phyloP scores from a whole-genome alignment of 768 basidiomycete species.

The Trametopsis cervina region DNA sequence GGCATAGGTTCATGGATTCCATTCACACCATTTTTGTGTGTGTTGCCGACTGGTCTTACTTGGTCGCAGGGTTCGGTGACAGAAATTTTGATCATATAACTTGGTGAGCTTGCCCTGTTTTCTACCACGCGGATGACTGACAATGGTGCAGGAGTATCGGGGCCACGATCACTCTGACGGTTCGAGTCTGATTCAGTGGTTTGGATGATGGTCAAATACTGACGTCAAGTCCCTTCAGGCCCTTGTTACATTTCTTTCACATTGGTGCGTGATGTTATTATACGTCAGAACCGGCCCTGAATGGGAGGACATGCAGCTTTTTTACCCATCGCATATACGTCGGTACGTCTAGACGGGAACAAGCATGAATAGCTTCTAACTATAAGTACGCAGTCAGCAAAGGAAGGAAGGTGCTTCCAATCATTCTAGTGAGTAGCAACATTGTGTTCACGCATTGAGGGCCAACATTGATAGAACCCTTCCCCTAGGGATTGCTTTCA shows the following conservation, averaged over 20 bases:
- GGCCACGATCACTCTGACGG: conserved; percentile 10
- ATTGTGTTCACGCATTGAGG: no score
- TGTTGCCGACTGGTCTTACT: conserved; percentile 18
- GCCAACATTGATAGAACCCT: no score
- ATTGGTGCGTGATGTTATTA: not conserved
- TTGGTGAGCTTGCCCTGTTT: conserved; percentile 11
- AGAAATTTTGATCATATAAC: conserved; percentile 14
- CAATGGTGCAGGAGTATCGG: conserved; percentile 6
- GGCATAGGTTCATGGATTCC: conserved; percentile 16
- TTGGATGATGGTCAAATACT: not conserved
- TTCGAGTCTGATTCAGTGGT: not conserved
- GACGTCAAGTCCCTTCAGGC: conserved; percentile 11
- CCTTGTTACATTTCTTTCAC: conserved; percentile 3
- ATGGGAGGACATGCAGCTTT: no score
- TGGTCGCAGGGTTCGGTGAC: conserved; percentile 18
- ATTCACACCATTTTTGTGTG: conserved; percentile 18
- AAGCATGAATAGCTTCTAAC: not conserved
- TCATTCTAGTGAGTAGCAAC: conserved; percentile 10
- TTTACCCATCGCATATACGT: conserved; percentile 11
- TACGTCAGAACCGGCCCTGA: no score
- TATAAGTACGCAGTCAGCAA: conserved; percentile 7
- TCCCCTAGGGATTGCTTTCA: conserved; percentile 9
- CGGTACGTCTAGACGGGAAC: not conserved
- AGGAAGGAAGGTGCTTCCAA: conserved; percentile 8
- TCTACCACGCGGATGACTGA: not conserved